phyloP scores from a whole-genome alignment of 2,329 filamentous ascomycete genomes.

The Mollisiaceae sp. region DNA sequence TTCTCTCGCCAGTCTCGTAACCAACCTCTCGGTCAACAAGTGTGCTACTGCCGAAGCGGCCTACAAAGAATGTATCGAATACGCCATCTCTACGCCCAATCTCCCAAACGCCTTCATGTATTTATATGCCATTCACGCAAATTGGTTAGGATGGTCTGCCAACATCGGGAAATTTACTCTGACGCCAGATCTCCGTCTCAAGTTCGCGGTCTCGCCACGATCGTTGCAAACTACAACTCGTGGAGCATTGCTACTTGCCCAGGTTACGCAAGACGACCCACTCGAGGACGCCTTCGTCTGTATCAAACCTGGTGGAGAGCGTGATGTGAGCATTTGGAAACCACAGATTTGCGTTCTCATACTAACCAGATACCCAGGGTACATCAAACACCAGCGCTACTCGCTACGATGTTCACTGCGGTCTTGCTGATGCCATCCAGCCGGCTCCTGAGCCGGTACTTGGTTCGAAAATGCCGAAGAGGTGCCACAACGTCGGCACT shows the following conservation, averaged over 20 bases:
- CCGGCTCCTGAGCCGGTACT: conserved; percentile 72
- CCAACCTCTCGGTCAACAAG: conserved; percentile 59
- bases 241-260: conserved; percentile 52
- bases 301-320: conserved; percentile 69
- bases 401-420: conserved; percentile 58
- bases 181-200: conserved; percentile 51
- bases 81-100: conserved; percentile 61
- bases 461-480: too few relatives aligned
- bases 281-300: conserved; percentile 71
- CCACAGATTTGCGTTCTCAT: too few relatives aligned
- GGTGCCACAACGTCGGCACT: not conserved
- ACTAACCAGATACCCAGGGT: conserved; percentile 32
- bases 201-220: conserved; percentile 59
- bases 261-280: conserved; percentile 51
- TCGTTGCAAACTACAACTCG: conserved; percentile 64
- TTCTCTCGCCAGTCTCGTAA: conserved; percentile 66
- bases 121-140: conserved; percentile 66
- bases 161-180: conserved; percentile 57
- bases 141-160: conserved; percentile 68
- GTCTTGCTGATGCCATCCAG: conserved; percentile 56
- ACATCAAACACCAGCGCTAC: conserved; percentile 47
- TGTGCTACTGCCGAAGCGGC: conserved; percentile 58
- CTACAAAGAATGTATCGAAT: conserved; percentile 60
- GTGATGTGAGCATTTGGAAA: conserved; percentile 34
- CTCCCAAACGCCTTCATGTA: conserved; percentile 68